Evolutionary conservation across 106 monocot species (phyloP), one percentile per base, ranked within the genome.

Genomic region (Agapanthus africanus): DNA sequence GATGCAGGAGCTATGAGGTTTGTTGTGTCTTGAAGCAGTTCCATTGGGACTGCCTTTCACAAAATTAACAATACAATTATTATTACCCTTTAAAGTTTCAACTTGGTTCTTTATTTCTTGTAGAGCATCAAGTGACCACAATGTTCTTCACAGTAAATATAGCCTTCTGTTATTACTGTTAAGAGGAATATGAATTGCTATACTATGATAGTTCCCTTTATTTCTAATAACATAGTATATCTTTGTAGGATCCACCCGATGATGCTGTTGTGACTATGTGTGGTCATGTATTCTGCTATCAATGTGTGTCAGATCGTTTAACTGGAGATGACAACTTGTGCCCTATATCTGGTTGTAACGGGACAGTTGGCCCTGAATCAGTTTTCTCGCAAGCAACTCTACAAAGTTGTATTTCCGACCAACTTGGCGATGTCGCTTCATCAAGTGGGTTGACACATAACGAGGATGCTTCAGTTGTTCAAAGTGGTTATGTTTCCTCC

Each of bases 241-340:
- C 47, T 59, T 62, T 73, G 68, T 86, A 99, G 97, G 97, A 99
- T 37, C 80, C 82, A 49, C 89, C 97, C 6, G 97, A 99, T 40
- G 92, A 99, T 82, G 88, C 92, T 52, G 88, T 99, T 70, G 89
- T 92, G 59, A 75, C 89, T 54, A 81, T 85, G 65, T 99, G 97
- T 54, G 87, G 89, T 39, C 97, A 99, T 73, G 83, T 99, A 57
- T 99, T 99, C 81, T 99, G 97, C 75, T 92, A 87, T 74, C 92
- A 90, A 44, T 99, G 92, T 66, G 68, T 99, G 69, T 79, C 84
- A 56, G 92, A 90, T 16, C 74, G 72, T 66, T 46, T 99, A 71
- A 84, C 78, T 47, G 73, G 78, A 61, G 89, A 92, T 73, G 92
- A 86, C 14, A 90, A 81, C 70, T 11, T 75, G 14, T 99, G 97